Percentiles rank a stretch among this genome's conserved stretches.
These are phyloP conservation scores for Shiraia sp. DNA, from an alignment of 2,329 filamentous ascomycete species.

Conservation along the genomic window DNA sequence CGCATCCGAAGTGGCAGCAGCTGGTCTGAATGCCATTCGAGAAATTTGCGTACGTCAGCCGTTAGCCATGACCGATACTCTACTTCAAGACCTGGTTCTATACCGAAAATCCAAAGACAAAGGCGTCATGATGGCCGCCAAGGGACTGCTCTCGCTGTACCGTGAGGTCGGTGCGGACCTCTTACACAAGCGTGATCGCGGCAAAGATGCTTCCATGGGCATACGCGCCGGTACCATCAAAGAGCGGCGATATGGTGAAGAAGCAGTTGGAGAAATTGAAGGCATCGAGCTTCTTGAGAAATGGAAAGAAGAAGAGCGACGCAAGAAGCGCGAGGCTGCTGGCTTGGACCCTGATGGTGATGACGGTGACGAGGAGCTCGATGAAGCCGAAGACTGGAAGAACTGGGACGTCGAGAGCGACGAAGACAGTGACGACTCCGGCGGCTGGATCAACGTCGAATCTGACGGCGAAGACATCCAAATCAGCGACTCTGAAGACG, in stretches of 20 bases:
- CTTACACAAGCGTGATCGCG: slow-evolving; percentile 85
- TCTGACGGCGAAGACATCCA: slow-evolving; percentile 78
- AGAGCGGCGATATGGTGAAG: slow-evolving; percentile 80
- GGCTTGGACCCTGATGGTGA: slow-evolving; percentile 66
- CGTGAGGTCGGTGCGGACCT: slow-evolving; percentile 88
- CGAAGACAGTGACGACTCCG: slow-evolving; percentile 68
- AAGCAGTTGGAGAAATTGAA: slow-evolving; percentile 82
- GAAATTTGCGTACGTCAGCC: slow-evolving; percentile 93
- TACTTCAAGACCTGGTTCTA: slow-evolving; percentile 87
- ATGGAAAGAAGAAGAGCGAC: slow-evolving; percentile 90
- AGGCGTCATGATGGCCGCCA: slow-evolving; percentile 97
- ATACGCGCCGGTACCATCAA: slow-evolving; percentile 75
- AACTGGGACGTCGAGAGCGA: slow-evolving; percentile 66
- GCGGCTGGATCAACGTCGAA: slow-evolving; percentile 90
- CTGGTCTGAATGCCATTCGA: slow-evolving; percentile 90
- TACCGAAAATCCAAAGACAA: slow-evolving; percentile 98
- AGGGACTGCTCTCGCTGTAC: slow-evolving; percentile 87
- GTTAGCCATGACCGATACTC: slow-evolving; percentile 91
- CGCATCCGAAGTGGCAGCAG: slow-evolving; percentile 85
- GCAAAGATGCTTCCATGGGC: slow-evolving; percentile 86
- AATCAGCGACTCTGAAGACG: slow-evolving; percentile 74
- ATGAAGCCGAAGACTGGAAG: slow-evolving; percentile 60
- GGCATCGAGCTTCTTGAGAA: slow-evolving; percentile 88
- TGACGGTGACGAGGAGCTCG: slow-evolving; percentile 64
- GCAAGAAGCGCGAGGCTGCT: slow-evolving; percentile 70